Evolutionary conservation across 1,284 basidiomycete genomes (phyloP).

Genomic region (Omphalotus olearius): DNA sequence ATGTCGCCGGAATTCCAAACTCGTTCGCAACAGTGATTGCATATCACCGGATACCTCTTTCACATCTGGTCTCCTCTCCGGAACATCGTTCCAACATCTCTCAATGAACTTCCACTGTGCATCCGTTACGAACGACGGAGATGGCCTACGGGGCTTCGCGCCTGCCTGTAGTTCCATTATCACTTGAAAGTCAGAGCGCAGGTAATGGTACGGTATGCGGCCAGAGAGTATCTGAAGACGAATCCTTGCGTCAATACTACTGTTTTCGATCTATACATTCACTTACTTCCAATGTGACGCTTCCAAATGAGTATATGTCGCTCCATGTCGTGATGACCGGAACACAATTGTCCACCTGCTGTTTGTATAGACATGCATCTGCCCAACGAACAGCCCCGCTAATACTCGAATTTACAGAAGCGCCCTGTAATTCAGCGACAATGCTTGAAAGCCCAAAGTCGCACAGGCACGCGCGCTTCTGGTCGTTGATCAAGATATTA

Average conservation of each 20-base stretch:
- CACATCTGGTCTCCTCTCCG: constrained; percentile 24
- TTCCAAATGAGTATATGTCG: constrained; percentile 39
- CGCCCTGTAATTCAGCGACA: constrained; percentile 27
- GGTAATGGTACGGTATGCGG: constrained; percentile 35
- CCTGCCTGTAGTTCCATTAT: constrained; percentile 36
- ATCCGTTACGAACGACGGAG: constrained; percentile 33
- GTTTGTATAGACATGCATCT: constrained; percentile 28
- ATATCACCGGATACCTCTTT: constrained; percentile 21
- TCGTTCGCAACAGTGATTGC: constrained; percentile 17
- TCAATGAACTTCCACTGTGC: constrained; percentile 35
- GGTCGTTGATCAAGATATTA: constrained; percentile 36
- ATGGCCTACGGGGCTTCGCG: constrained; percentile 35
- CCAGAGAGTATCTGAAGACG: constrained; percentile 31
- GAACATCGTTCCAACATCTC: constrained; percentile 32
- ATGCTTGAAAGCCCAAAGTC: constrained; percentile 41
- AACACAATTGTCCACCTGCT: constrained; percentile 15
- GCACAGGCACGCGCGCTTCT: constrained; percentile 30
- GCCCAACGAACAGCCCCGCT: constrained; percentile 37
- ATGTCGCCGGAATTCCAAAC: constrained; percentile 20
- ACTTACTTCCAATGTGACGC: constrained; percentile 36
- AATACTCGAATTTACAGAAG: constrained; percentile 24
- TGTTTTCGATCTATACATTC: not conserved
- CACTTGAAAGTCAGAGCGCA: constrained; percentile 36
- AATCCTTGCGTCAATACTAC: not conserved
- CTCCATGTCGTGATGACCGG: constrained; percentile 25